Conservation (phyloP, 1,284 basidiomycete species). For the Cryptococcus maquisensis region DNA sequence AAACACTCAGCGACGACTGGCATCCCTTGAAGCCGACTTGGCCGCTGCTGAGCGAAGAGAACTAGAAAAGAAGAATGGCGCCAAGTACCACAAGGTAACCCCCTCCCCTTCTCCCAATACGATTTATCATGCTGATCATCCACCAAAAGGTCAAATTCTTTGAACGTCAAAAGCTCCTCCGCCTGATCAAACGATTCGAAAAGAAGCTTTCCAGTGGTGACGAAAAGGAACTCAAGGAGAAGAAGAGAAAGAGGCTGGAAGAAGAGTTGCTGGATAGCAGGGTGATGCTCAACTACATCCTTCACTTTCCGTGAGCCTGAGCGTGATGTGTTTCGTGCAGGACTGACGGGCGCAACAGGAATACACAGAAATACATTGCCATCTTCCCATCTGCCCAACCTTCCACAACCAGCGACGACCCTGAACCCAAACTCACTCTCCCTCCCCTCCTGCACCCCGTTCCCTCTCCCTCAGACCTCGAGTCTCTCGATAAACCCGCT, state of each 20-base stretch:
- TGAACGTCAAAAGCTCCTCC: constrained; percentile 72
- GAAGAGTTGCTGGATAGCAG: constrained; percentile 59
- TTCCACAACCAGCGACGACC: constrained; percentile 12
- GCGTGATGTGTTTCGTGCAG: background rate
- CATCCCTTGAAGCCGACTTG: constrained; percentile 69
- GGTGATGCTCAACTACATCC: constrained; percentile 74
- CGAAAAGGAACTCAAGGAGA: constrained; percentile 32
- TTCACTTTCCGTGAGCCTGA: constrained; percentile 56
- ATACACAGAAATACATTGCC: constrained; percentile 76
- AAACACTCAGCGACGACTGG: constrained; percentile 68
- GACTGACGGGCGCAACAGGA: constrained; percentile 48
- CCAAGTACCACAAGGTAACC: constrained; percentile 66
- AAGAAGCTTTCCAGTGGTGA: constrained; percentile 48
- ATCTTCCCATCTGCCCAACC: constrained; percentile 63
- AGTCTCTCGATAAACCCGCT: constrained; percentile 46
- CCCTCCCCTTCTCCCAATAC: background rate
- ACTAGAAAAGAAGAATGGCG: constrained; percentile 67
- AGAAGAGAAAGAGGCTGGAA: constrained; percentile 52
- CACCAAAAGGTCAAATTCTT: constrained; percentile 67
- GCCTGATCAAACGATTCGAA: constrained; percentile 65
- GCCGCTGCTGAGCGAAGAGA: constrained; percentile 57
- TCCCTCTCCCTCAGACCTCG: constrained; percentile 22
- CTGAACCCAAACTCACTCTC: constrained; percentile 25
- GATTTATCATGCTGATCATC: background rate
- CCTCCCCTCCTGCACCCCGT: constrained; percentile 52